A percentile compares a stretch with the other conserved stretches of the same genome.
Evolutionary conservation across 2,329 filamentous ascomycete genomes (phyloP).

Genomic region (Phaeoacremonium minimum): DNA sequence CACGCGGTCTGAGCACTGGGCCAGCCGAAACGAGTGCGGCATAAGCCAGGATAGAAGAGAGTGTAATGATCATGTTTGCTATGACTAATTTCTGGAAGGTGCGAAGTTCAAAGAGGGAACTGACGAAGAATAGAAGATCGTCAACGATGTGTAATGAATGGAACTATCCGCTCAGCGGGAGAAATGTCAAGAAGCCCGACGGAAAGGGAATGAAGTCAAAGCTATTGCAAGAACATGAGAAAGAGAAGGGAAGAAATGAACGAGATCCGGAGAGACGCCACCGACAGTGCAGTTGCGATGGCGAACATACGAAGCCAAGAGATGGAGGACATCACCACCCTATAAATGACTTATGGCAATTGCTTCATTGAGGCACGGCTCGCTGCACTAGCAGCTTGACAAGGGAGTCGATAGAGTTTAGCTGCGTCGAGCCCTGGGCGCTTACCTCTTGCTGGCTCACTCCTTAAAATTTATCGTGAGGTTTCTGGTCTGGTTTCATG

Average conservation of each 20-base stretch:
- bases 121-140: too few species aligned
- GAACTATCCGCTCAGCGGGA: too few species aligned
- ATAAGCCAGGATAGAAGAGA: slow-evolving; percentile 1
- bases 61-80: slow-evolving; percentile 1
- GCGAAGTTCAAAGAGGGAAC: too few species aligned
- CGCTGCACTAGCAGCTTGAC: too few species aligned
- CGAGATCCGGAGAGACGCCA: not conserved
- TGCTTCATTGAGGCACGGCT: too few species aligned
- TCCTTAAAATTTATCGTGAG: not conserved
- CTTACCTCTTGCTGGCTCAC: not conserved
- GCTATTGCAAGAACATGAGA: not conserved
- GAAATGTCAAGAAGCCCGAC: too few species aligned
- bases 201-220: not conserved
- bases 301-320: too few species aligned
- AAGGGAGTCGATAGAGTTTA: too few species aligned
- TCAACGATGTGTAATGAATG: not conserved
- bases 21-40: slow-evolving; percentile 13
- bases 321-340: too few species aligned
- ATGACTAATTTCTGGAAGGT: too few species aligned
- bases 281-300: not conserved
- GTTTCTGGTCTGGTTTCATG: not conserved
- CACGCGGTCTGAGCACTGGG: slow-evolving; percentile 15
- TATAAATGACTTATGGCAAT: too few species aligned
- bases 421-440: too few species aligned
- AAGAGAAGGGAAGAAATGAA: not conserved